Base-by-base conservation (phyloP, 2,329 filamentous ascomycete species). In the Diaporthe longicolla region DNA sequence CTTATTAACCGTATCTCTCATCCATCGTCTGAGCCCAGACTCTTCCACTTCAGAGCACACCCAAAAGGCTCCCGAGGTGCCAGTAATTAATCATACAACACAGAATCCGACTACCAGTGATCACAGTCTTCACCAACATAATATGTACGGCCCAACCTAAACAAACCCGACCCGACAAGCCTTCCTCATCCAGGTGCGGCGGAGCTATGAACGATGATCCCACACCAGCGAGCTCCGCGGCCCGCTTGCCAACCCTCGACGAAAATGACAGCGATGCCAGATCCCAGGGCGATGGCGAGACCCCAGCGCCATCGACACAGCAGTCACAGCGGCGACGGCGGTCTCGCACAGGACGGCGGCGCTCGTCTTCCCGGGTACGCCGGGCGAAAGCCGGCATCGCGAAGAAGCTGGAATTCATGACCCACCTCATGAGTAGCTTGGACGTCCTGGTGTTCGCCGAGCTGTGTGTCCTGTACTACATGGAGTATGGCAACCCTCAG, bases 381-480 rank as follows among this genome's bases (percentile, higher is more conserved):
- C 77, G 73, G 75, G 79, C 79, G 15, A 79, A 79, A 50, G 77
- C 79, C 40, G 83, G 84, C 75, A 78, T 87, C 73, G 79, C 83
- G 73, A 91, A 88, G 82, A 92, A 92, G 85, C 84, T 90, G 72
- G 83, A 89, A 76, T 91, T 92, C 79, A 82, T 92, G 77, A 89
- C 86, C 54, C 87, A 91, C 77, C 84, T 93, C 75, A 88, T 91
- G 77, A 85, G 86, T 78, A 89, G 87, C 75, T 84, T 93, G 74
- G 91, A 93, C 83, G 87, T 89, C 78, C 79, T 93, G 59, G 88
- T 92, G 65, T 92, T 91, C 80, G 89, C 88, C 54, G 90, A 93
- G 83, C 84, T 93, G 73, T 91, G 89, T 78, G 86, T 88, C 57
- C 78, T 93, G 77, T 93, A 93, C 80, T 93, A 93, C 81, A 90